These are phyloP conservation scores for Epicoccum nigrum DNA, from an alignment of 2,329 filamentous ascomycete genomes.

Conservation along the genomic window DNA sequence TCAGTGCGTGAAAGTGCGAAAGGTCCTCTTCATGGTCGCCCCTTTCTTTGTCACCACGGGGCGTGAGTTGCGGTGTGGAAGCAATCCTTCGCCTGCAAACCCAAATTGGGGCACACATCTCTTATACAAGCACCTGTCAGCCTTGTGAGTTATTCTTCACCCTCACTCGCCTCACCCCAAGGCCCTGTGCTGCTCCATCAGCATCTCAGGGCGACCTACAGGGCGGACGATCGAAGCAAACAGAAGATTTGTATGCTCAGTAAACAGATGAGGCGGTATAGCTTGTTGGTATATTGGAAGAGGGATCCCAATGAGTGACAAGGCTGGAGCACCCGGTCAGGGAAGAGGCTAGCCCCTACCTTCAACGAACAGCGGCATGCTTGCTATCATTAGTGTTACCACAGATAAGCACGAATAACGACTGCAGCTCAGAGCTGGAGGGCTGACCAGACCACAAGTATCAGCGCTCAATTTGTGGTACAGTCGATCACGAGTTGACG, in stretches of 20 bases:
- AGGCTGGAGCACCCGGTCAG: neutral
- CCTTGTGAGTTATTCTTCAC: neutral
- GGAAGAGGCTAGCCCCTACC: neutral
- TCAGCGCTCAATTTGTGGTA: too few species aligned
- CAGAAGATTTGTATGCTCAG: neutral
- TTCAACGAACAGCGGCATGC: too few species aligned
- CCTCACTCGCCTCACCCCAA: neutral
- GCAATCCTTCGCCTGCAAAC: neutral
- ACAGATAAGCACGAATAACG: too few species aligned
- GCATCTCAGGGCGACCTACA: neutral
- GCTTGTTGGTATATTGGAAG: neutral
- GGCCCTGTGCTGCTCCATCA: neutral
- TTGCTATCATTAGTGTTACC: neutral
- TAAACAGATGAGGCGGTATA: neutral
- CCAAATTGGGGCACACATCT: neutral
- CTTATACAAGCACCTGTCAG: neutral
- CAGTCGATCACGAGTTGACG: too few species aligned
- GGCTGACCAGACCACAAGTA: too few species aligned
- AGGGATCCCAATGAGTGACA: neutral
- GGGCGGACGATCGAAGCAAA: neutral
- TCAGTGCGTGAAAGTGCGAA: neutral
- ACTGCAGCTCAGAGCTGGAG: too few species aligned
- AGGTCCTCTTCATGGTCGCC: neutral
- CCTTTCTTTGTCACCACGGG: neutral
- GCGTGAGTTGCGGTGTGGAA: neutral